Evolutionary conservation across 495 filamentous ascomycete genomes (phyloP).

Genomic region (Penicillium roqueforti): DNA sequence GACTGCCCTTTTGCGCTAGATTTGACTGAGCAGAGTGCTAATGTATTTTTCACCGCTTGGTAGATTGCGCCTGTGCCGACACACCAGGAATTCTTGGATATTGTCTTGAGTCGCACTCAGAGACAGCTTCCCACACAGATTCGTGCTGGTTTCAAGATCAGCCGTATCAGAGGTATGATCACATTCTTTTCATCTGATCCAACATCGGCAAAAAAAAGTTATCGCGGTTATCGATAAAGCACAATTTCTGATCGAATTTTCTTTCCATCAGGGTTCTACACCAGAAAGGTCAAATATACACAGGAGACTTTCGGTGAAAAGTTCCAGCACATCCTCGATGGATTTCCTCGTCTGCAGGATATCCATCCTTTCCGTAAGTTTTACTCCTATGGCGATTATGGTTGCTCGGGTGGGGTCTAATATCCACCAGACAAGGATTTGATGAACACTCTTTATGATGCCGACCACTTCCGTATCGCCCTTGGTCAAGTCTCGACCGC

Average conservation of each 20-base stretch:
- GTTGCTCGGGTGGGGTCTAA: constrained; percentile 18
- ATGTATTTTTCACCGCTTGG: constrained; percentile 35
- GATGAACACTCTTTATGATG: constrained; percentile 86
- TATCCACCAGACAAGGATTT: constrained; percentile 61
- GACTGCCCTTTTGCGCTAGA: neutral
- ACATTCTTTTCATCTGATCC: neutral
- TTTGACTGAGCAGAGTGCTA: constrained; percentile 11
- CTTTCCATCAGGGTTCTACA: constrained; percentile 70
- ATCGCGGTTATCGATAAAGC: constrained; percentile 26
- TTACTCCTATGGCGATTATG: constrained; percentile 27
- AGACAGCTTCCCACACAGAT: constrained; percentile 94
- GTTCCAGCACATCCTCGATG: constrained; percentile 80
- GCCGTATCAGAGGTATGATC: constrained; percentile 71
- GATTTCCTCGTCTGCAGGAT: constrained; percentile 89
- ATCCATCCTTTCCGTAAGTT: constrained; percentile 91
- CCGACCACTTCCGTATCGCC: constrained; percentile 96
- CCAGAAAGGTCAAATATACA: constrained; percentile 98
- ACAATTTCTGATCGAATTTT: constrained; percentile 29
- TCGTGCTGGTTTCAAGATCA: constrained; percentile 92
- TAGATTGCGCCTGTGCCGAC: constrained; percentile 87
- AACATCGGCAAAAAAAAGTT: constrained; percentile 17
- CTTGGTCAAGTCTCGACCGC: constrained; percentile 94
- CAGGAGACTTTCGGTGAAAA: constrained; percentile 96
- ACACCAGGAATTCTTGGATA: constrained; percentile 92
- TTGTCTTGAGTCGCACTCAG: constrained; percentile 92